Evolutionary conservation across 352 stramenopile species (phyloP), one percentile per base, ranked within the genome.

Genomic region (Globisporangium polare): DNA sequence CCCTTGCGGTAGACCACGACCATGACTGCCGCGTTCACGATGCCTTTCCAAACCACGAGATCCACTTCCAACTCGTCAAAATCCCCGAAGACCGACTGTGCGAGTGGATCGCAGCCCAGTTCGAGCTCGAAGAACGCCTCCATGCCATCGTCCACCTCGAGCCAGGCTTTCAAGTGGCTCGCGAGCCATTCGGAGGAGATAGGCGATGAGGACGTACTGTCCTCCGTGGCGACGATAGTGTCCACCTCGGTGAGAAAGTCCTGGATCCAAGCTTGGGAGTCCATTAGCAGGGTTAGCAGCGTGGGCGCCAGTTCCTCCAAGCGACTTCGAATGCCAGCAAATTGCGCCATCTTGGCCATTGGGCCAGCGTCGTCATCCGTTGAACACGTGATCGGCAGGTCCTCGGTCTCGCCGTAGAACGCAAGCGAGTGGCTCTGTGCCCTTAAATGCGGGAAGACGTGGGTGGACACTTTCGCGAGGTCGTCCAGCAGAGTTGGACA

Each of bases 51-150:
- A 0, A 88, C 60, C 43, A 90, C 3, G 35, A 90, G 60, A 4
- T 78, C 74, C 3, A 85, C 60, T 9, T n/a, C 27, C 0, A 63
- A 35, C 5, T 77, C 64, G 3, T 69, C 35, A 33, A 54, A 37
- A 22, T 68, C 58, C 5, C 62, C 57, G 31, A 51, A 60, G 37
- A 66, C 46, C 9, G 73, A 56, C 47, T 63, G 60, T 29, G 43
- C 41, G 31, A 35, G 24, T 7, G 51, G 51, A 3, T 52, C 18
- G 49, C 72, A 57, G 5, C 33, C 41, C 0, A 87, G 63, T 42
- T 86, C 80, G 4, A 90, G 65, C 65, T 89, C 80, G 26, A 84
- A 90, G 51, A 90, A 88, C 0, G 69, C 75, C 42, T 90, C 80
- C 0, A 60, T 67, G 0, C 78, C 72, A 31, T 85, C 74, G 10